Evolutionary conservation across 345 rosid genomes (phyloP).

Genomic region (Camelina sativa): DNA sequence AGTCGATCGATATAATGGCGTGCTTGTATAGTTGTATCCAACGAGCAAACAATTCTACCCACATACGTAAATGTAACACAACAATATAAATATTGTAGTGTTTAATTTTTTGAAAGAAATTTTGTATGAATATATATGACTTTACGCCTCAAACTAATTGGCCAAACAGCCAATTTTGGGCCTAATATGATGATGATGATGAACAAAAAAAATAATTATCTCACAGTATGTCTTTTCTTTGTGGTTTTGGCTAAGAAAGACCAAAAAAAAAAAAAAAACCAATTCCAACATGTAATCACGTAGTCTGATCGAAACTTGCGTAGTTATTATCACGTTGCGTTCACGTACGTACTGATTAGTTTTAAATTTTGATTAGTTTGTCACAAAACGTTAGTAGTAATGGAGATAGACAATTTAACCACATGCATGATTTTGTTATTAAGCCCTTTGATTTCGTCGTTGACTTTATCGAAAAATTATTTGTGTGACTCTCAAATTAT

Average conservation of each 20-base stretch:
- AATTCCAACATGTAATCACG: neutral
- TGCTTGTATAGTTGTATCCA: no score
- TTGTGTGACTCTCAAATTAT: neutral
- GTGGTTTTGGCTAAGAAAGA: neutral
- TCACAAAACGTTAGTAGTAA: conserved; percentile 2
- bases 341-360: neutral
- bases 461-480: conserved; percentile 15
- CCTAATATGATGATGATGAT: neutral
- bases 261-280: no score
- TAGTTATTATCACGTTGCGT: conserved; percentile 5
- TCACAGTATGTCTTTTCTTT: neutral
- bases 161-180: neutral
- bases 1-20: no score
- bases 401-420: conserved; percentile 9
- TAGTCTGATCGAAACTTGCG: neutral
- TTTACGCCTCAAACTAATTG: neutral
- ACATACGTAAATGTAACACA: no score
- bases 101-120: neutral
- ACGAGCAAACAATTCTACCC: no score
- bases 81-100: no score
- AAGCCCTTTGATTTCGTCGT: conserved; percentile 9
- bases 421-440: neutral
- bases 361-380: neutral
- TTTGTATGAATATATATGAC: neutral
- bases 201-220: neutral